Evolutionary conservation across 2,329 filamentous ascomycete genomes (phyloP), one percentile per base, ranked within the genome.

Genomic region (Alternaria arbusti): DNA sequence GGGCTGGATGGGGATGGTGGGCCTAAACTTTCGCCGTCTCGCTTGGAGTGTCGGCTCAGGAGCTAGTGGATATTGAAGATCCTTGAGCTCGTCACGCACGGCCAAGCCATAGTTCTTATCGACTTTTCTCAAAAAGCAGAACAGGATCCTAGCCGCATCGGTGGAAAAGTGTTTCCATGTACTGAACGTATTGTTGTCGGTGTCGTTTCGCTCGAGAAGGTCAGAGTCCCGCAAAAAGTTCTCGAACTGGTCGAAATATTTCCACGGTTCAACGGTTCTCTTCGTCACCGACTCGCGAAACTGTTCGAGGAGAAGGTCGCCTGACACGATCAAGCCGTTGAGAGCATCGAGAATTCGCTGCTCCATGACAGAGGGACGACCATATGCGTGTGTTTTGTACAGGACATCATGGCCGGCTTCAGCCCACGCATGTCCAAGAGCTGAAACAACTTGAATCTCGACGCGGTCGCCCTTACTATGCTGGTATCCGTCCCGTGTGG

Each of bases 381-480:
- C 68, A 20, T 64, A 63, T 5, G 50, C 61, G 20, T 58, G 30
- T 12, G 52, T 60, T n/a, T 78, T 78, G 59, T 78, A 78, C 17
- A 71, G 49, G 17, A 74, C 58, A 25, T 77, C 73, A 28, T 79
- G 77, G 7, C 72, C 69, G 4, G 70, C 65, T 45, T 77, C 70
- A 1, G 76, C 72, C 72, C 74, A 76, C 2, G 66, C 70, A 47
- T 75, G 71, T 22, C 65, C 66, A 2, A 77, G 54, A 1, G 70
- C 65, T 1, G 73, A 73, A 7, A 70, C 65, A n/a, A 78, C 71
- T 52, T 79, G 75, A 30, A 79, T 74, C 56, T 79, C 76, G 4
- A 69, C 63, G n/a, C 43, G 12, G 20, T 69, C 68, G 12, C 23
- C 15, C n/a, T 43, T 56, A 5, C 51, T 49, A 10, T 54, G 30